Base-by-base conservation (phyloP, 2,329 filamentous ascomycete genomes). In the Stachybotrys elegans region DNA sequence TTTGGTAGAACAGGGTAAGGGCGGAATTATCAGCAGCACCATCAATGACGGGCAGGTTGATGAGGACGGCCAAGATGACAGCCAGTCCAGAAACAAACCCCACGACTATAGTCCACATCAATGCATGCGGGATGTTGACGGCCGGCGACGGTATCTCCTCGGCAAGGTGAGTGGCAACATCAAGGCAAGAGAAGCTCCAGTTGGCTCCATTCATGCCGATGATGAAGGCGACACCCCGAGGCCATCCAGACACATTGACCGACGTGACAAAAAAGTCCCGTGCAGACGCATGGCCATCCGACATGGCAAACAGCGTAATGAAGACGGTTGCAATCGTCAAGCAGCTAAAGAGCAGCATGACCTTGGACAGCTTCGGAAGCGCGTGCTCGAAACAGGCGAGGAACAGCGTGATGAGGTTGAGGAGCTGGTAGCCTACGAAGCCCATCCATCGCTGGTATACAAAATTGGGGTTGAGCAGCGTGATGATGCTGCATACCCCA, bases 171-270 rank as follows among this genome's bases (percentile, higher is more conserved):
- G 55, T 56, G 12, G 52, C 50, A 11, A 57, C 54, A 16, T 60
- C 58, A 16, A 60, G 52, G 34, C 57, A 60, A 1, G 54, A 59
- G 17, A 59, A 56, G 40, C 55, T 57, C 58, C 58, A 60, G 40
- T 60, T 59, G 35, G 53, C 51, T 1, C 56, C 56, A 22, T 54
- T 56, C 42, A 60, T 52, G 13, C 57, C 58, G 19, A 58, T 56
- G 27, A 60, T 53, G 41, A 59, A 59, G 3, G 57, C 57, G 22
- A 60, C 44, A 6, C 58, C 58, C 9, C 57, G 48, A 8, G 35
- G 47, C 57, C 57, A 60, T 3, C 57, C 57, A 1, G 51, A 49
- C 0, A 51, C 38, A 27, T 60, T 60, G 27, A 54, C 44, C 3
- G 45, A 43, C 3, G 44, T 44, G 16, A 45, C 21, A 29, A 60